These are phyloP conservation scores for Nannizziopsis barbatae DNA, from an alignment of 2,329 filamentous ascomycete genomes.

Conservation along the genomic window DNA sequence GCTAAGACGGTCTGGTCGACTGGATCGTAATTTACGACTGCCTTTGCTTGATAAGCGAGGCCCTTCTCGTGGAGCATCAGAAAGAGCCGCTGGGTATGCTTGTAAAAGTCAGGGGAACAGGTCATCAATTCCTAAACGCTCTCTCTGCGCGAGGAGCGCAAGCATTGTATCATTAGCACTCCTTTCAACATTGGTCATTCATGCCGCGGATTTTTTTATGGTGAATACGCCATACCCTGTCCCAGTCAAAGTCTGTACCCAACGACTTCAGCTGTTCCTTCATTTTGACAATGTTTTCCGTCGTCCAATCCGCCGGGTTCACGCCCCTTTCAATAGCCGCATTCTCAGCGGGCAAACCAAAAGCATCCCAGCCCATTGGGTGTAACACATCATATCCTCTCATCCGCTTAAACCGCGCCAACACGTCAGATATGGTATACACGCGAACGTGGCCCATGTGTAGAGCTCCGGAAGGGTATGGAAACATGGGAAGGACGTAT, in stretches of 20 bases:
- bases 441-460: constrained; percentile 81
- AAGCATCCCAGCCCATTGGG: constrained; percentile 93
- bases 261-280: constrained; percentile 67
- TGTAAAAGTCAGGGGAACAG: constrained; percentile 75
- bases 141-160: constrained; percentile 5
- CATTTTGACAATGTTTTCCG: constrained; percentile 70
- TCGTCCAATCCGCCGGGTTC: constrained; percentile 68
- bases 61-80: constrained; percentile 62
- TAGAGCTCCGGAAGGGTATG: constrained; percentile 76
- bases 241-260: constrained; percentile 77
- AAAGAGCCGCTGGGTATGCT: constrained; percentile 80
- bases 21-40: constrained; percentile 81
- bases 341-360: constrained; percentile 83
- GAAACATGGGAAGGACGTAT: constrained; percentile 85
- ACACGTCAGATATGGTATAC: constrained; percentile 80
- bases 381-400: constrained; percentile 65
- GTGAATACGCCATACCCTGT: constrained; percentile 46
- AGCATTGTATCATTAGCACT: constrained; percentile 1
- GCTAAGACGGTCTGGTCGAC: constrained; percentile 81
- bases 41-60: constrained; percentile 71
- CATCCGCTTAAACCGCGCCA: constrained; percentile 65
- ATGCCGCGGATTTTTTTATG: not conserved
- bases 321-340: constrained; percentile 74
- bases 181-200: not conserved
- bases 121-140: constrained; percentile 64